Evolutionary conservation across 2,329 filamentous ascomycete genomes (phyloP), one percentile per base, ranked within the genome.

Genomic region (Coniochaeta ligniaria): DNA sequence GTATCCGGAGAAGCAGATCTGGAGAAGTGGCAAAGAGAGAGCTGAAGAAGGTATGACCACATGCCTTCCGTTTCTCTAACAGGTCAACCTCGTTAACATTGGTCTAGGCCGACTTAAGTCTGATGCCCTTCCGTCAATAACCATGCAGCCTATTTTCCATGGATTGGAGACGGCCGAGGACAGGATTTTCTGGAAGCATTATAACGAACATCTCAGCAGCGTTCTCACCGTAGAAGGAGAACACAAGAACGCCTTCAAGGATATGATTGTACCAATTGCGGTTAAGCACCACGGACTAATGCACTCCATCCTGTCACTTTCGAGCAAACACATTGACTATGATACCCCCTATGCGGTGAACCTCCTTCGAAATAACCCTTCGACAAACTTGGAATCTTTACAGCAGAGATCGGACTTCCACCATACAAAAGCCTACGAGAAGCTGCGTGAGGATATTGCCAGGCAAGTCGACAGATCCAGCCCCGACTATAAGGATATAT

Each of bases 241-340:
- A 70, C 83, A 88, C 63, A 86, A 87, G 62, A 96, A 96, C 66
- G 91, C 91, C 1, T 96, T 96, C 76, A 91, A 91, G 69, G 89
- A 92, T 65, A 88, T 95, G 65, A 78, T 96, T 38, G 79, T 96
- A 2, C 90, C 91, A 1, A 89, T 96, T 77, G 92, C 92, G 2
- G 86, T 90, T 47, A 81, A 87, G 62, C 88, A 96, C 70, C 82
- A 86, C 63, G 91, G 91, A 14, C 78, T 96, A 59, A 96, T 96
- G 92, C 92, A 96, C 72, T 95, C 92, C 12, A 85, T 96, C 57
- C 81, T 96, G 59, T 92, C 90, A 52, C 80, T 96, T 9, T 90
- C 92, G 41, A 90, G 90, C 66, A 92, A 87, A 62, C 92, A 96
- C 67, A 82, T 88, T 60, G 83, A 88, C 71, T 81, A 80, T 63